Base-by-base conservation (phyloP, 2,329 filamentous ascomycete species). In the Chaetomium sp. region DNA sequence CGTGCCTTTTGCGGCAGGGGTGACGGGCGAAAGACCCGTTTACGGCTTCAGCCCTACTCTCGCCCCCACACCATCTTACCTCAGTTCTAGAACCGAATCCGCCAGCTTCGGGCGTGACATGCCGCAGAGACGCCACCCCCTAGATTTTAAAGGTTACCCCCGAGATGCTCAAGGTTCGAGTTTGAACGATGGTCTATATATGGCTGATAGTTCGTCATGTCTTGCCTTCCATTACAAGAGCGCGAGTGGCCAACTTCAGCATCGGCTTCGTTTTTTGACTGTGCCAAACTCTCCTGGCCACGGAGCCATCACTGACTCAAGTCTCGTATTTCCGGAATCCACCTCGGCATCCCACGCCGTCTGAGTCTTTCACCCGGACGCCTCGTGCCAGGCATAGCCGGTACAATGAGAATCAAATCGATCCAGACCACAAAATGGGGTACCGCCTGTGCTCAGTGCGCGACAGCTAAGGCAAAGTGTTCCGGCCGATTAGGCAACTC, bases 371-470 rank as follows among this genome's bases (percentile, higher is more conserved):
- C 5, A 13, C 50, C 4, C 25, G 4, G 31, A 27, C 27, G 7
- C 27, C 50, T 19, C 5, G 13, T 23, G 23, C n/a, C n/a, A n/a
- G n/a, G n/a, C n/a, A n/a, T 19, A 31, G 27, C 6, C 50, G 19
- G 3, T 23, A 64, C 62, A 55, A 66, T 66, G 65, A 55, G 62
- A 25, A 33, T 55, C 25, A 69, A 66, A 19, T 9, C 65, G 1
- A 66, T 67, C n/a, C 65, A 62, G 23, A 69, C 63, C 5, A 67
- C 65, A 2, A 65, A 67, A 63, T 69, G 67, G 65, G 67, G 67
- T 4, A 68, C 66, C 47, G 67, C 67, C 4, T 69, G 67, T 35
- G 61, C 67, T n/a, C 64, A 69, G 31, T 69, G 67, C 51, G 65
- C 67, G 9, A 57, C 62, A 33, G 67, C 67, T 10, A 69, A 69